A percentile compares a stretch with the other conserved stretches of the same genome.
Evolutionary conservation across 495 filamentous ascomycete species (phyloP).

Genomic region (Penicillium alfredii): DNA sequence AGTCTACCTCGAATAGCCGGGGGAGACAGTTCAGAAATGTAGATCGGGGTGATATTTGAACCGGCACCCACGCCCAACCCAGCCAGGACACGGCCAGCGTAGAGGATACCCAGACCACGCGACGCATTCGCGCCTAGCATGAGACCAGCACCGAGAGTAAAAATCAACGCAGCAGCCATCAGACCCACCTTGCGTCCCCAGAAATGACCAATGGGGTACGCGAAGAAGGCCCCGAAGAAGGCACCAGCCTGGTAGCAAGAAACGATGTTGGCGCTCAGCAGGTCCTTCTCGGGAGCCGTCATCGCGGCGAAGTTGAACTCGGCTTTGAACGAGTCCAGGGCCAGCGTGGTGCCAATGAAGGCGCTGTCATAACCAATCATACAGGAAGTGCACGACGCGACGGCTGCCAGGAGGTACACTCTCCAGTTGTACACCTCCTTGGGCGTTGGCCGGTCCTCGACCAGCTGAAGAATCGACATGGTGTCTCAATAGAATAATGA

Average conservation of each 20-base stretch:
- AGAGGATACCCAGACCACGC: slow-evolving; percentile 55
- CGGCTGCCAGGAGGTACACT: slow-evolving; percentile 59
- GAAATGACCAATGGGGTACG: slow-evolving; percentile 52
- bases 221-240: slow-evolving; percentile 60
- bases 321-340: slow-evolving; percentile 54
- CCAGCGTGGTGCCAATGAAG: slow-evolving; percentile 69
- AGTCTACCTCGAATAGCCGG: slow-evolving; percentile 74
- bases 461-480: slow-evolving; percentile 57
- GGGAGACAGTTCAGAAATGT: slow-evolving; percentile 72
- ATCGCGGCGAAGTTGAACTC: slow-evolving; percentile 53
- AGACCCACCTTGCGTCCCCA: slow-evolving; percentile 53
- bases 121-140: slow-evolving; percentile 54
- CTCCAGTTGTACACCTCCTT: slow-evolving; percentile 72
- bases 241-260: slow-evolving; percentile 64
- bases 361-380: slow-evolving; percentile 72
- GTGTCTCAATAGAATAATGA: slow-evolving; percentile 9
- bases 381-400: slow-evolving; percentile 65
- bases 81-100: slow-evolving; percentile 64
- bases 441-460: slow-evolving; percentile 65
- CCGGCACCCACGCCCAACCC: slow-evolving; percentile 72
- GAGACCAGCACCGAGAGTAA: slow-evolving; percentile 58
- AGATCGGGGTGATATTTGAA: slow-evolving; percentile 70
- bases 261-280: slow-evolving; percentile 61
- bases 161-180: slow-evolving; percentile 47
- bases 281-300: slow-evolving; percentile 28